Conservation (phyloP, 805 yeast genomes). For the Candida silvatica region DNA sequence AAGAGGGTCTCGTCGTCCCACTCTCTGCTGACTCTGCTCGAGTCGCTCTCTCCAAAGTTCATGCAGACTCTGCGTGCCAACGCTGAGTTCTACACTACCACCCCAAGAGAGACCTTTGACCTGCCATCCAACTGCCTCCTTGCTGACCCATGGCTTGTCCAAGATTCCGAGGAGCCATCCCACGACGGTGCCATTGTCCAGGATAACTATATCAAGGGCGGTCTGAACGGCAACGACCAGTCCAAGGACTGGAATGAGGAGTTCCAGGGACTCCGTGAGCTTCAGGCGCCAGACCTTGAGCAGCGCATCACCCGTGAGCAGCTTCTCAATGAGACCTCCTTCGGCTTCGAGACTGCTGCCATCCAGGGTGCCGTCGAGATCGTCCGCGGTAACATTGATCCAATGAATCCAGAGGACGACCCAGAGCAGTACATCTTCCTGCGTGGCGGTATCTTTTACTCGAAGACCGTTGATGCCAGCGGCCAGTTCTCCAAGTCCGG, state of each 20-base stretch:
- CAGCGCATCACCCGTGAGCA: slow-evolving; percentile 73
- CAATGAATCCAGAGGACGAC: slow-evolving; percentile 76
- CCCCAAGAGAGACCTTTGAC: slow-evolving; percentile 47
- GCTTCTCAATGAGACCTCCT: slow-evolving; percentile 57
- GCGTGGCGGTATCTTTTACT: slow-evolving; percentile 80
- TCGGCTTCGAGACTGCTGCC: slow-evolving; percentile 72
- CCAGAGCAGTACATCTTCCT: slow-evolving; percentile 57
- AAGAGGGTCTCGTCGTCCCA: slow-evolving; percentile 28
- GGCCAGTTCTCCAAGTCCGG: slow-evolving; percentile 62
- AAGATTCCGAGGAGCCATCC: slow-evolving; percentile 8
- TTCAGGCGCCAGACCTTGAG: slow-evolving; percentile 42
- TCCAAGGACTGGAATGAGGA: slow-evolving; percentile 87
- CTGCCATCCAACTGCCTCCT: slow-evolving; percentile 55
- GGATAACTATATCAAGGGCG: slow-evolving; percentile 40
- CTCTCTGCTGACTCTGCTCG: slow-evolving; percentile 53
- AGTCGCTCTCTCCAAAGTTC: slow-evolving; percentile 59
- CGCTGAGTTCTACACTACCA: slow-evolving; percentile 31
- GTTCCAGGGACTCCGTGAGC: slow-evolving; percentile 71
- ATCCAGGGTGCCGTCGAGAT: slow-evolving; percentile 73
- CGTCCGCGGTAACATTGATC: slow-evolving; percentile 59
- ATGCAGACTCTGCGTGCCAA: slow-evolving; percentile 42
- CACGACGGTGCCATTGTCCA: slow-evolving; percentile 62
- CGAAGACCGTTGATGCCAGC: slow-evolving; percentile 62
- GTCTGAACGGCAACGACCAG: slow-evolving; percentile 49
- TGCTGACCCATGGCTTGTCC: slow-evolving; percentile 74